Percentiles rank a stretch among this genome's conserved stretches.
These are phyloP conservation scores for Salix viminalis DNA, from an alignment of 345 rosid species.

Conservation along the genomic window DNA sequence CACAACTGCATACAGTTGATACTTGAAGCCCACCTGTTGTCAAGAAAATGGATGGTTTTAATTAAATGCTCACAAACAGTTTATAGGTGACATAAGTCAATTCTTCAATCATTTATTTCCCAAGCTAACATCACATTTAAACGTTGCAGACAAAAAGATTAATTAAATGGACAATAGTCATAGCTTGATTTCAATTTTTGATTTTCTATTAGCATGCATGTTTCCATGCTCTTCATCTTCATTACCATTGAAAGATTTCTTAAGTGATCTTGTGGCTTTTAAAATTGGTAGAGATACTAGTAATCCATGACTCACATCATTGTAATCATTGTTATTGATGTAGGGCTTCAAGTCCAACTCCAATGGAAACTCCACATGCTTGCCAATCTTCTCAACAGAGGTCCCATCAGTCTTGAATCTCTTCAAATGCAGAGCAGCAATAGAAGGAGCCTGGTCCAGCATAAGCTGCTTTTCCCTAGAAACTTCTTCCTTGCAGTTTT, in stretches of 20 bases:
- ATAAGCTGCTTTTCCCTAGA: constrained; percentile 71
- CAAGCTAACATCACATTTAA: background rate
- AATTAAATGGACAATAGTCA: background rate
- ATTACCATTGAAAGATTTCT: background rate
- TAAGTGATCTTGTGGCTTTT: background rate
- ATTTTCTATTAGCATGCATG: background rate
- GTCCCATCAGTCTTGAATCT: constrained; percentile 78
- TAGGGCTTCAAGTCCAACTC: constrained; percentile 78
- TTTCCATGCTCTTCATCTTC: background rate
- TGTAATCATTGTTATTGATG: constrained; percentile 22
- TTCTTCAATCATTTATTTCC: background rate
- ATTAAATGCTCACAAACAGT: background rate
- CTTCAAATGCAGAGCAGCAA: constrained; percentile 78
- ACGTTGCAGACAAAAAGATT: background rate
- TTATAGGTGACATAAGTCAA: background rate
- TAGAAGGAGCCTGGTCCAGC: constrained; percentile 58
- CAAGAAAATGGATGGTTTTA: constrained; percentile 2
- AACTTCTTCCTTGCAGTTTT: constrained; percentile 59
- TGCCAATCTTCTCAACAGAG: constrained; percentile 60
- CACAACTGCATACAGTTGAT: constrained; percentile 70
- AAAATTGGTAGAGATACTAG: background rate
- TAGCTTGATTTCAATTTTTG: background rate
- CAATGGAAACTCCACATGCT: constrained; percentile 70
- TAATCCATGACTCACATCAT: constrained; percentile 40
- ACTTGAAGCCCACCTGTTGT: constrained; percentile 46